These are phyloP conservation scores for Gomphus bonarii DNA, from an alignment of 1,284 basidiomycete genomes.

Conservation along the genomic window DNA sequence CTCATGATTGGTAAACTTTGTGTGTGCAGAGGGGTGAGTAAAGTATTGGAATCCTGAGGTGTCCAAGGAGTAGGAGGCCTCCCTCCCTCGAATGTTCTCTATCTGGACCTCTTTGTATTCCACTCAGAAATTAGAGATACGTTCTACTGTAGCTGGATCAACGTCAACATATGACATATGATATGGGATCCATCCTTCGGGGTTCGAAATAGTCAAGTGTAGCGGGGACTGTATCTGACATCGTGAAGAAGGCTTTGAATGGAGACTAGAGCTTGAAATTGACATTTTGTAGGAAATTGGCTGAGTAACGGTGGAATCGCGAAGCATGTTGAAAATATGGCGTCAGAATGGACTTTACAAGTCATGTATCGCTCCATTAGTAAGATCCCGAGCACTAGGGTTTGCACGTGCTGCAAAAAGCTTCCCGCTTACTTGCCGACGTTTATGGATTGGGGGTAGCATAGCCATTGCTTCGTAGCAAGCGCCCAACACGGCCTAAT, in stretches of 20 bases:
- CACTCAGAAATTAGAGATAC: constrained; percentile 12
- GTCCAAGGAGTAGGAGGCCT: constrained; percentile 37
- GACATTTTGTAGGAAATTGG: neutral
- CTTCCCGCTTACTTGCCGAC: no score
- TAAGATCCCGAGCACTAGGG: no score
- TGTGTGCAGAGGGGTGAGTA: constrained; percentile 32
- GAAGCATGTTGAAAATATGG: no score
- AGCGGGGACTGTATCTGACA: constrained; percentile 9
- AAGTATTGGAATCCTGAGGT: constrained; percentile 45
- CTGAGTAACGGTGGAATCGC: no score
- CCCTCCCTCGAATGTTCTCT: constrained; percentile 47
- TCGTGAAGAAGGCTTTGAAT: neutral
- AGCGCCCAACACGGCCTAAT: no score
- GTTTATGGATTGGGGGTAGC: no score
- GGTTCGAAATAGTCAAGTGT: constrained; percentile 23
- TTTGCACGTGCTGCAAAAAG: no score
- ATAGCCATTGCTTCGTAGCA: no score
- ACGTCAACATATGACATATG: constrained; percentile 20
- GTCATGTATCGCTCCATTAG: no score
- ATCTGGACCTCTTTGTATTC: constrained; percentile 27
- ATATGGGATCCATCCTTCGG: constrained; percentile 25
- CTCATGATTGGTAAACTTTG: constrained; percentile 33
- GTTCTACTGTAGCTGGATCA: constrained; percentile 17
- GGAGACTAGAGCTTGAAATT: neutral
- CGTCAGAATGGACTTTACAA: no score